These are phyloP conservation scores for Leccinum subgranulosum DNA, from an alignment of 768 basidiomycete genomes.

Conservation along the genomic window DNA sequence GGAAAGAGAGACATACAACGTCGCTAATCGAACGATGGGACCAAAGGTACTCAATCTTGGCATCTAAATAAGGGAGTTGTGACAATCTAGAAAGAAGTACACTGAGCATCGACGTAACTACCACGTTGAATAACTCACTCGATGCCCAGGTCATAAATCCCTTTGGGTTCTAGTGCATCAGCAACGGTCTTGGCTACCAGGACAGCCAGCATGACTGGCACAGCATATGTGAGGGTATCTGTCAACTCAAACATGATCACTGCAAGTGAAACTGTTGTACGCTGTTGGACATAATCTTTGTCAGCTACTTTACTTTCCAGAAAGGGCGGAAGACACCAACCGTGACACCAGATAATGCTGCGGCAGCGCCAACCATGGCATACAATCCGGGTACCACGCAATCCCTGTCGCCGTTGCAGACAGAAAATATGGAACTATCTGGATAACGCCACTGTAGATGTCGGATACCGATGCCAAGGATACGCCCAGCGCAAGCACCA, in stretches of 20 bases:
- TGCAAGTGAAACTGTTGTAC: conserved; percentile 89
- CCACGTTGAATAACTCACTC: conserved; percentile 41
- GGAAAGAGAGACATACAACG: conserved; percentile 52
- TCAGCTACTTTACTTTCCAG: conserved; percentile 3
- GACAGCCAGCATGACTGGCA: conserved; percentile 85
- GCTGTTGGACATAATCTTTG: conserved; percentile 35
- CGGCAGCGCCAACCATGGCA: conserved; percentile 96
- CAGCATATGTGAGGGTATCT: conserved; percentile 87
- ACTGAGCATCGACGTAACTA: background rate
- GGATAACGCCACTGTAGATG: conserved; percentile 68
- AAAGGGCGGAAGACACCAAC: conserved; percentile 34
- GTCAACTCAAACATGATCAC: conserved; percentile 98
- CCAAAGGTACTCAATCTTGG: conserved; percentile 90
- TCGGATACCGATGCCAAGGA: conserved; percentile 80
- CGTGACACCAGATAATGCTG: conserved; percentile 92
- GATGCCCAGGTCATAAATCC: conserved; percentile 96
- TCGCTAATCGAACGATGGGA: conserved; percentile 71
- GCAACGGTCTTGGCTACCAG: conserved; percentile 52
- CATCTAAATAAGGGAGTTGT: conserved; percentile 89
- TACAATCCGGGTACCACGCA: conserved; percentile 91
- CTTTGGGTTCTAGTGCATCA: conserved; percentile 57
- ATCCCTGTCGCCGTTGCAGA: conserved; percentile 59
- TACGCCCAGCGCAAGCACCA: conserved; percentile 89
- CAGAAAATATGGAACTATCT: conserved; percentile 53
- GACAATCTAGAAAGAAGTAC: conserved; percentile 46